phyloP scores from a whole-genome alignment of 805 yeast species.

The Saccharomycopsis lassenensis region DNA sequence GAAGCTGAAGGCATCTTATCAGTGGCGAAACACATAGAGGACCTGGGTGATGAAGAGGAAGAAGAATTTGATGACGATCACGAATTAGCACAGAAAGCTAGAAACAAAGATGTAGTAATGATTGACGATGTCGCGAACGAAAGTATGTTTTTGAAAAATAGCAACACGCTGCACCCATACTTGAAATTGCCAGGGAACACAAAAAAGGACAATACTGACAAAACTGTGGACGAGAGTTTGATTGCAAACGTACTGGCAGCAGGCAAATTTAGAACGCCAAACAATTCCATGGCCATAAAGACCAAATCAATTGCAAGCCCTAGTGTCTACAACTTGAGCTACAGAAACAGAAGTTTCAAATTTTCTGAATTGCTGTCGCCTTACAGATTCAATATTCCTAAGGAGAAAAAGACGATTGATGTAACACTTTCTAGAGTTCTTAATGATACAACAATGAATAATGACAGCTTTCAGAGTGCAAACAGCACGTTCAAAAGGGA shows the following conservation, averaged over 20 bases:
- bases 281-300: constrained; percentile 1
- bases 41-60: not conserved
- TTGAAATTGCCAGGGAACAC: constrained; percentile 1
- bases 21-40: constrained; percentile 17
- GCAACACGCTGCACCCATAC: constrained; percentile 1
- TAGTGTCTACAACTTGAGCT: no score
- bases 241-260: not conserved
- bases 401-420: not conserved
- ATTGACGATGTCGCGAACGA: not conserved
- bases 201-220: not conserved
- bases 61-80: not conserved
- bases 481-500: no score
- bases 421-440: no score
- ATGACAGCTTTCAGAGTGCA: no score
- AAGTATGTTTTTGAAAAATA: not conserved
- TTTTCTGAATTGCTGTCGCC: constrained; percentile 11
- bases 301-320: no score
- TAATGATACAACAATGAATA: no score
- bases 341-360: constrained; percentile 5
- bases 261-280: not conserved
- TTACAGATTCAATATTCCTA: constrained; percentile 7
- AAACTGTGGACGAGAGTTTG: not conserved
- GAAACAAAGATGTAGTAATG: not conserved
- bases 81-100: not conserved
- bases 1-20: constrained; percentile 18